Percentiles rank a stretch among this genome's conserved stretches.
Conservation (phyloP, 768 basidiomycete genomes). For the Paxillus involutus region DNA sequence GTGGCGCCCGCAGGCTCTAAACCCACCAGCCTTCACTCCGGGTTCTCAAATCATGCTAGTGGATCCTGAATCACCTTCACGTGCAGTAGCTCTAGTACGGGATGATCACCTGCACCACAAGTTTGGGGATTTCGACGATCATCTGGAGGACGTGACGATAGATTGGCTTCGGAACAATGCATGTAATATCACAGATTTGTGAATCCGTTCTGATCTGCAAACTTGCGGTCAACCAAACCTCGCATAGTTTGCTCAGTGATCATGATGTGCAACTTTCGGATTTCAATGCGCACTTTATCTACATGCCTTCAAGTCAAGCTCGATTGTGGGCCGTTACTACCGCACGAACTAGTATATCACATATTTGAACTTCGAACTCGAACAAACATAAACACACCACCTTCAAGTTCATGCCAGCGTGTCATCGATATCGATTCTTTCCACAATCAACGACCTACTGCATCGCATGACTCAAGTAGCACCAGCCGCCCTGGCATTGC, state of each 20-base stretch:
- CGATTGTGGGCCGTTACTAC: too few species aligned
- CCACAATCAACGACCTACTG: background rate
- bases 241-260: background rate
- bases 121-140: slow-evolving; percentile 83
- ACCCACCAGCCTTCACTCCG: slow-evolving; percentile 42
- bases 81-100: slow-evolving; percentile 49
- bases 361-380: too few species aligned
- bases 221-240: too few species aligned
- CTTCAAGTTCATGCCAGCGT: background rate
- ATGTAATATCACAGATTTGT: slow-evolving; percentile 27
- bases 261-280: background rate
- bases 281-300: too few species aligned
- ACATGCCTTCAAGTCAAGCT: background rate
- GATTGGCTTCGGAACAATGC: slow-evolving; percentile 47
- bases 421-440: background rate
- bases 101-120: slow-evolving; percentile 50
- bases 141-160: slow-evolving; percentile 67
- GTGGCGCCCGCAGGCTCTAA: slow-evolving; percentile 49
- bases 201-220: background rate
- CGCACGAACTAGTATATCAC: too few species aligned
- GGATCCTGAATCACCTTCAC: slow-evolving; percentile 43
- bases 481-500: slow-evolving; percentile 23
- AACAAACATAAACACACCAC: background rate
- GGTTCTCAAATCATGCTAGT: slow-evolving; percentile 49
- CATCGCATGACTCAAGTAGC: slow-evolving; percentile 6